Evolutionary conservation across 768 basidiomycete genomes (phyloP), one percentile per base, ranked within the genome.

Genomic region (Phanerochaete sordida): DNA sequence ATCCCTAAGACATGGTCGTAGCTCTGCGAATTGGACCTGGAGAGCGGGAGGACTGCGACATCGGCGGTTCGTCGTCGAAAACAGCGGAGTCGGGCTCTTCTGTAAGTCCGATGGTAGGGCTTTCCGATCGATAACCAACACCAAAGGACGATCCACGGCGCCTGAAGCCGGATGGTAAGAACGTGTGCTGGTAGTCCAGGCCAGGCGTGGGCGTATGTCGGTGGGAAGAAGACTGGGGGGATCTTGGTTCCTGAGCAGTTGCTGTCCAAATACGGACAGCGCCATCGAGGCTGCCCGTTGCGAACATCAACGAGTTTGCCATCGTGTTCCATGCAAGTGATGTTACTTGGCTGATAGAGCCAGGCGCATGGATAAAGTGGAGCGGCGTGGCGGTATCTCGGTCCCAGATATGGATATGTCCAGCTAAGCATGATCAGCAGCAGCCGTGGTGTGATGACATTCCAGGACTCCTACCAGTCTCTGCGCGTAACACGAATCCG

Each of bases 371-470:
- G 37, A 60, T 44, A 16, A 26, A 24, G 27, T 60, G 52, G 1
- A 60, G 35, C n/a, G n/a, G 30, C 19, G 51, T 33, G 12, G 51
- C 58, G 3, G 51, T 46, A 46, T 60, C 59, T 7, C 59, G 53
- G 45, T 60, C 53, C 53, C 54, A 60, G 16, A 60, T 31, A 28
- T 55, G 33, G 9, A 60, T 60, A 39, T 56, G 33, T n/a, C 59
- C 59, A 24, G 24, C 59, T 60, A n/a, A n/a, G n/a, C n/a, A n/a
- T n/a, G 48, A 24, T n/a, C 30, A 11, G 2, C 30, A 16, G 31
- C 2, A 53, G n/a, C 35, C 9, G 7, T 35, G 13, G 7, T 35
- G 33, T 7, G 33, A 6, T 13, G 33, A 35, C n/a, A 23, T 21
- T 16, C 30, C 15, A 8, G 19, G 35, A 26, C 23, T 19, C 53